Base-by-base conservation (phyloP, 1,284 basidiomycete genomes). In the Ceratobasidium theobromae region DNA sequence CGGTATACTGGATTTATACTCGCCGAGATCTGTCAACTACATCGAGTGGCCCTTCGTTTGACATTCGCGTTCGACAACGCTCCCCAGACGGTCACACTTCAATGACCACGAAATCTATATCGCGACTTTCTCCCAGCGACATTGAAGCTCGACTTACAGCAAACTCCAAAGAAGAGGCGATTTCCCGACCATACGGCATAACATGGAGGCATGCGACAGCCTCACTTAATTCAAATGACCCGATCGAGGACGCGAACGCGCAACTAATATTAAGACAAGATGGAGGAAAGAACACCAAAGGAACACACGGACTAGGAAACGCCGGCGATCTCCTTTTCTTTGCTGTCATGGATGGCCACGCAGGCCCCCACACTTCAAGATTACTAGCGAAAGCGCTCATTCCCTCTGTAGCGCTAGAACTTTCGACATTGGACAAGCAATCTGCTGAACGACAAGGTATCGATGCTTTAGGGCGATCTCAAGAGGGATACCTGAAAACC, bases 291-390 rank as follows among this genome's bases (percentile, higher is more conserved):
- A 51, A 41, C 16, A 23, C 2, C 14, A 46, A 35, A 49, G 27
- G 28, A 16, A 33, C 41, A 30, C 16, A 3, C 8, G 28, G 49
- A 12, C 28, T 65, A 27, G 60, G 23, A 18, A 35, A 21, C 12
- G 81, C 84, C 11, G 88, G 89, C 9, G 89, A 92, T 73, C 82
- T 89, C 70, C 79, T 92, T 53, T 89, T 96, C 76, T 94, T 93
- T 72, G 81, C 91, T 1, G 87, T 97, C 28, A 89, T 95, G 84
- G 97, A 99, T 74, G 97, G 97, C 1, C 97, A 99, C 75, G 82
- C 86, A 1, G 97, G 94, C 0, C 82, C 74, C 70, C 84, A 93
- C 66, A 99, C 97, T 0, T 94, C 92, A 3, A 84, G 86, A 66
- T 81, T 98, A 30, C 86, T 99, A 32, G 88, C 90, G 1, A 87